A percentile compares a stretch with the other conserved stretches of the same genome.
These are phyloP conservation scores for Ensete glaucum DNA, from an alignment of 176 grass and related monocot genomes.

Conservation along the genomic window DNA sequence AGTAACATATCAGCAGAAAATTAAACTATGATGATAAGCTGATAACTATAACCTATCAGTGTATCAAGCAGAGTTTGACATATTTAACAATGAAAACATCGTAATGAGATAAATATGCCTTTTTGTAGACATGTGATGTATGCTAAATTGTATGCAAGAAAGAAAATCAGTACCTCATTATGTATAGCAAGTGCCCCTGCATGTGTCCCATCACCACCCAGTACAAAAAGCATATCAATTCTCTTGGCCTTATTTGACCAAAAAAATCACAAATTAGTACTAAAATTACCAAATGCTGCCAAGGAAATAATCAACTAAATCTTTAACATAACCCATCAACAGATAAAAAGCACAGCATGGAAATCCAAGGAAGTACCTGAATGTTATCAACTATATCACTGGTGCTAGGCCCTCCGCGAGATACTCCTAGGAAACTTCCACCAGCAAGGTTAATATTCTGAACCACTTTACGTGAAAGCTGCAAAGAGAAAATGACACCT, in stretches of 20 bases:
- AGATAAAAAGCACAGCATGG: neutral
- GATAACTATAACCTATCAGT: neutral
- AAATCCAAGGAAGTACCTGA: conserved; percentile 39
- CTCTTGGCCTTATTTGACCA: conserved; percentile 50
- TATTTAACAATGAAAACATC: neutral
- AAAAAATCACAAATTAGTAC: conserved; percentile 22
- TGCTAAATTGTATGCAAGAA: conserved; percentile 5
- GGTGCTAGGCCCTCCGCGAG: conserved; percentile 57
- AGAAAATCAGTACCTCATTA: conserved; percentile 57
- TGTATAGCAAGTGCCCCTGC: conserved; percentile 91
- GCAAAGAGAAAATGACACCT: conserved; percentile 7
- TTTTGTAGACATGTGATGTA: neutral
- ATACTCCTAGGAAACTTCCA: conserved; percentile 91
- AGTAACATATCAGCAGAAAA: neutral
- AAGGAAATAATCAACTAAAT: neutral
- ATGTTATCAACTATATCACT: conserved; percentile 88
- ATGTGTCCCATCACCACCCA: conserved; percentile 97
- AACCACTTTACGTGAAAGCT: conserved; percentile 78
- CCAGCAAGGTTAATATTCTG: conserved; percentile 98
- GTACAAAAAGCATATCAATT: conserved; percentile 95
- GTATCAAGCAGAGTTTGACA: neutral
- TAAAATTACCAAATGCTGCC: neutral
- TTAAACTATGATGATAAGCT: neutral
- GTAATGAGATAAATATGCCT: neutral
- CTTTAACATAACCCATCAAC: neutral